Percentiles rank a stretch among this genome's conserved stretches.
phyloP scores from a whole-genome alignment of 2,329 filamentous ascomycete species.

The Tolypocladium endophyticum region DNA sequence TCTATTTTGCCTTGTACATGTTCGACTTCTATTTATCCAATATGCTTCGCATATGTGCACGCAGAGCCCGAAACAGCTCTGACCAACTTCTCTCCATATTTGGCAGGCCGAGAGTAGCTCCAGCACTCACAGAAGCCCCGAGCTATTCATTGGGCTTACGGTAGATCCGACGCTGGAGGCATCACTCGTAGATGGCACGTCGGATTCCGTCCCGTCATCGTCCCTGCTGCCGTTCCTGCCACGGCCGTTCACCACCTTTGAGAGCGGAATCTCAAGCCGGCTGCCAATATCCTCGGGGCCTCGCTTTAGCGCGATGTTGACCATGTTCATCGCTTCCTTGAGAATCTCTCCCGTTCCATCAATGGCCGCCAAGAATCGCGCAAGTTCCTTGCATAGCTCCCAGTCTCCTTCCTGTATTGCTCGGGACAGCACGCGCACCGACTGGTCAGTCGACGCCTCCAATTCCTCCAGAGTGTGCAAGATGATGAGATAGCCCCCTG shows the following conservation, averaged over 20 bases:
- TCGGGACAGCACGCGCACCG: constrained; percentile 68
- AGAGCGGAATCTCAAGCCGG: constrained; percentile 20
- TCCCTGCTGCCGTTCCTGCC: constrained; percentile 18
- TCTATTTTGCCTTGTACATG: not conserved
- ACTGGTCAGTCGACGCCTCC: constrained; percentile 60
- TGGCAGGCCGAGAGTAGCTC: not conserved
- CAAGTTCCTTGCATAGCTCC: constrained; percentile 91
- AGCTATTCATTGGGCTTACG: constrained; percentile 12
- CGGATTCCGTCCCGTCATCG: constrained; percentile 24
- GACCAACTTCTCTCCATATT: not conserved
- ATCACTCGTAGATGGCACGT: constrained; percentile 25
- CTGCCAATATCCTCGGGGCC: constrained; percentile 17
- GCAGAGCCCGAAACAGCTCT: not conserved
- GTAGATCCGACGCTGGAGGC: constrained; percentile 25
- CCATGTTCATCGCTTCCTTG: constrained; percentile 56
- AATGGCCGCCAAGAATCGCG: constrained; percentile 86
- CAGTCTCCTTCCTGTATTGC: constrained; percentile 83
- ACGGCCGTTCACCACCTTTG: constrained; percentile 18
- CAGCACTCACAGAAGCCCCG: not conserved
- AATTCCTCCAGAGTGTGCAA: constrained; percentile 73
- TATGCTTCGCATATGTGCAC: not conserved
- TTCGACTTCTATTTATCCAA: not conserved
- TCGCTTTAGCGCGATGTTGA: constrained; percentile 30
- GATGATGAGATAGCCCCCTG: constrained; percentile 90
- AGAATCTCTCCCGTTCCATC: constrained; percentile 79